Base-by-base conservation (phyloP, 2,329 filamentous ascomycete genomes). In the Aspergillus sclerotialis region DNA sequence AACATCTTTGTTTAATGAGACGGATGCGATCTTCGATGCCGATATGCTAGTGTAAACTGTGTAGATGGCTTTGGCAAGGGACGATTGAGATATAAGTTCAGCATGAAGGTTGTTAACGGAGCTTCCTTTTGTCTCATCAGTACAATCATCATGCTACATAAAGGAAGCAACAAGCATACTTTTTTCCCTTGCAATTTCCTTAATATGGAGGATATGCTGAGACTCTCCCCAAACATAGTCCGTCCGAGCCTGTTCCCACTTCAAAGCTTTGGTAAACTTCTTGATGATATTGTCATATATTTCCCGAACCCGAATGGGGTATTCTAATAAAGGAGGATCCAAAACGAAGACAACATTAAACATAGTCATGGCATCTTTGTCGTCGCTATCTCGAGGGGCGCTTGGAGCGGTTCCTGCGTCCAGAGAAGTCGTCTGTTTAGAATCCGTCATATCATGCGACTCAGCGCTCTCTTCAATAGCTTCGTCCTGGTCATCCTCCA, bases 261-360 rank as follows among this genome's bases (percentile, higher is more conserved):
- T 93, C 55, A 94, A 76, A 3, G 85, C 86, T 65, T 90, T 94
- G 55, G 88, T 89, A 49, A 94, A 81, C 61, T 93, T 93, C 60
- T 89, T 92, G 44, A 89, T 82, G 25, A 96, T 82, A 56, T 94
- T 84, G 35, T 84, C 74, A 58, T 94, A 94, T 55, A 95, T 80
- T 44, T 93, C 84, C 28, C 82, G 76, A 29, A 93, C 68, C 9
- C 76, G 68, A 52, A 68, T 71, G 37, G 84, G 83, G 45, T 83
- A 80, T 53, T 94, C 84, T 37, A 89, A 70, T 33, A 81, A 78
- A 32, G 81, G 82, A 3, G 88, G 84, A 46, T 86, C 83, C 44
- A 95, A 68, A 32, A 94, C 84, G 58, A 96, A 96, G 15, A 96
- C 88, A 8, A 95, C 76, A 58, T 95, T 94, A 64, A 98, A 98